These are phyloP conservation scores for Amaranthus palmeri DNA, from an alignment of 148 eudicot species.

Conservation along the genomic window DNA sequence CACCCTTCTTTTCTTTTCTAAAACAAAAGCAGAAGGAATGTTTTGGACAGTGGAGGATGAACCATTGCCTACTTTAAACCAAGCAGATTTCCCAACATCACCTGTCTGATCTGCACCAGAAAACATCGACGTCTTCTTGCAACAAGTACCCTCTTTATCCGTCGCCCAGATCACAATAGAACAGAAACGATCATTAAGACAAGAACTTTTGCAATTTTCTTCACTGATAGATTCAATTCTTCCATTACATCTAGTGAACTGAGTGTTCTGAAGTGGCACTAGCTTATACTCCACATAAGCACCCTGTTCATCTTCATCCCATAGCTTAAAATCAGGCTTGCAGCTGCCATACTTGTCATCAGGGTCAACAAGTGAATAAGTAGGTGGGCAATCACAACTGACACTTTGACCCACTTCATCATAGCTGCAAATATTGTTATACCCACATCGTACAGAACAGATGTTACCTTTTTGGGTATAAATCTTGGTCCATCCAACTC, in stretches of 20 bases:
- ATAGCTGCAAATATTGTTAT: slow-evolving; percentile 30
- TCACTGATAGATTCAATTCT: background rate
- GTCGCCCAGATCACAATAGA: background rate
- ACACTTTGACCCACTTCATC: slow-evolving; percentile 14
- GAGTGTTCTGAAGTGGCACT: background rate
- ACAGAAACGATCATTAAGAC: slow-evolving; percentile 3
- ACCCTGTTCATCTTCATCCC: slow-evolving; percentile 9
- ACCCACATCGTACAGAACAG: slow-evolving; percentile 31
- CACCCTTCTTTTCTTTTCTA: background rate
- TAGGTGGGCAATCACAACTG: slow-evolving; percentile 25
- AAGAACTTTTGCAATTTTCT: slow-evolving; percentile 4
- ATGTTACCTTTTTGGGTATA: slow-evolving; percentile 18
- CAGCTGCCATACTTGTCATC: slow-evolving; percentile 24
- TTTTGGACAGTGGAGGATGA: background rate
- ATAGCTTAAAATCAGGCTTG: slow-evolving; percentile 21
- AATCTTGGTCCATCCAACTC: slow-evolving; percentile 12
- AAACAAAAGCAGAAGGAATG: background rate
- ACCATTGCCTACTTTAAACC: slow-evolving; percentile 4
- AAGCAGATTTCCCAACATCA: background rate
- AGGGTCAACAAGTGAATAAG: slow-evolving; percentile 22
- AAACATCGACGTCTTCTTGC: background rate
- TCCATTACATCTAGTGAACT: background rate
- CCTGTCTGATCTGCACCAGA: background rate
- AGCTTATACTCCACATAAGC: slow-evolving; percentile 17
- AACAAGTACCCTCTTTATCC: background rate